Conservation (phyloP, 2,329 filamentous ascomycete genomes). For the Aspergillus piperis region DNA sequence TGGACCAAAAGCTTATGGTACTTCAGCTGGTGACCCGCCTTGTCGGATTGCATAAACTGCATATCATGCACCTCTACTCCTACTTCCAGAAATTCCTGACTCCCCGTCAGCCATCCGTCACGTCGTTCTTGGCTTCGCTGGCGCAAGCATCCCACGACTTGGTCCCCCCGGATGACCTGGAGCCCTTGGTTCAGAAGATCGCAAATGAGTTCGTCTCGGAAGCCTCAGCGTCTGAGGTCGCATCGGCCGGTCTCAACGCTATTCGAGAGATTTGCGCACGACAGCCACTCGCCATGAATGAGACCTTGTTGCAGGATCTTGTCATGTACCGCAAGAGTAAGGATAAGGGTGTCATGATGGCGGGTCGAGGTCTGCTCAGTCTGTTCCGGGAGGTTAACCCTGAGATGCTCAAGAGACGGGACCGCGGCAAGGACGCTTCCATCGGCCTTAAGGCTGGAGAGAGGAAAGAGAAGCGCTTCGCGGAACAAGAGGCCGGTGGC, state of each 20-base stretch:
- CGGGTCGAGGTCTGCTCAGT: slow-evolving; percentile 84
- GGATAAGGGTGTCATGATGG: slow-evolving; percentile 99
- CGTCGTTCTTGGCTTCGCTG: slow-evolving; percentile 86
- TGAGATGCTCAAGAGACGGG: slow-evolving; percentile 83
- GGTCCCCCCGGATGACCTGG: slow-evolving; percentile 87
- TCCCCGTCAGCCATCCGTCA: slow-evolving; percentile 84
- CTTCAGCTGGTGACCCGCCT: slow-evolving; percentile 87
- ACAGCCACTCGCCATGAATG: slow-evolving; percentile 94
- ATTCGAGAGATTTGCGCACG: slow-evolving; percentile 92
- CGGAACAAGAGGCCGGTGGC: slow-evolving; percentile 74
- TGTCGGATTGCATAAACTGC: slow-evolving; percentile 89
- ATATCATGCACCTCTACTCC: slow-evolving; percentile 86
- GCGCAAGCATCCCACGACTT: slow-evolving; percentile 89
- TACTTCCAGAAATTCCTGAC: slow-evolving; percentile 94
- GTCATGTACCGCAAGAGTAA: slow-evolving; percentile 97
- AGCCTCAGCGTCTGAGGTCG: slow-evolving; percentile 85
- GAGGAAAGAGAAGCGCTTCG: slow-evolving; percentile 75
- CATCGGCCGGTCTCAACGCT: slow-evolving; percentile 86
- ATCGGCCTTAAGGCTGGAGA: slow-evolving; percentile 77
- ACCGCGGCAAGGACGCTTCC: slow-evolving; percentile 86
- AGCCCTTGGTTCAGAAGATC: slow-evolving; percentile 90
- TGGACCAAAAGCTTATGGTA: slow-evolving; percentile 88
- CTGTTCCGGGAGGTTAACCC: slow-evolving; percentile 90
- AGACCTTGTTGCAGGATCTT: slow-evolving; percentile 91
- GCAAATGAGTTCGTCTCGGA: slow-evolving; percentile 98